Conservation (phyloP, 2,329 filamentous ascomycete genomes). For the Aspergillus novofumigatus region DNA sequence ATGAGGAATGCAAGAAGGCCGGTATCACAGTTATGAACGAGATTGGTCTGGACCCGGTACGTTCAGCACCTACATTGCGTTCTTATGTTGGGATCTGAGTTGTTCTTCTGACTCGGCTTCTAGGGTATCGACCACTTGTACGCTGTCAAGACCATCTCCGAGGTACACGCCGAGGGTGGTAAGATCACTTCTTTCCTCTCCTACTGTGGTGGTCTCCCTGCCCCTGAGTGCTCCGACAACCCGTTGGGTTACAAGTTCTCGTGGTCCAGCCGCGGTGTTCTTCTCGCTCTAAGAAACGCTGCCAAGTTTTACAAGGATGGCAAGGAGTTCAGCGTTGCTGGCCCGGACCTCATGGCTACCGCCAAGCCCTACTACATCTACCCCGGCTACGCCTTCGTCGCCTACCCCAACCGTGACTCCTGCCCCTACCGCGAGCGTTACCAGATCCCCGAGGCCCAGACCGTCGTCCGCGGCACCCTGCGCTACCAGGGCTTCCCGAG, state of each 20-base stretch:
- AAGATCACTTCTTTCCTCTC: constrained; percentile 78
- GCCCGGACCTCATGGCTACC: constrained; percentile 72
- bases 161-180: constrained; percentile 69
- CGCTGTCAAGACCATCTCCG: constrained; percentile 76
- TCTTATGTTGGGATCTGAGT: background rate
- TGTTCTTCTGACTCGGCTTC: constrained; percentile 1
- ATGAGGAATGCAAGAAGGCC: constrained; percentile 76
- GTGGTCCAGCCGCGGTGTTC: constrained; percentile 74
- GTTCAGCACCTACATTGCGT: constrained; percentile 5
- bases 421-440: constrained; percentile 85
- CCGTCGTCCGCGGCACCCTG: constrained; percentile 77
- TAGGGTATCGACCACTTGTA: constrained; percentile 53
- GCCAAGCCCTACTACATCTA: constrained; percentile 91
- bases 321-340: constrained; percentile 62
- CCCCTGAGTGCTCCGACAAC: constrained; percentile 75
- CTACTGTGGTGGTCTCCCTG: constrained; percentile 78
- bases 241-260: constrained; percentile 93
- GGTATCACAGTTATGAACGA: constrained; percentile 98
- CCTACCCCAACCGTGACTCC: constrained; percentile 89
- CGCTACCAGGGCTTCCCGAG: constrained; percentile 84
- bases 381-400: constrained; percentile 82
- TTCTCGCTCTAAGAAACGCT: constrained; percentile 81
- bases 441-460: constrained; percentile 85
- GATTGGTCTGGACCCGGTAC: constrained; percentile 61
- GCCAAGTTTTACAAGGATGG: constrained; percentile 80